phyloP scores from a whole-genome alignment of 2,329 filamentous ascomycete species.

The Colletotrichum plurivorum region DNA sequence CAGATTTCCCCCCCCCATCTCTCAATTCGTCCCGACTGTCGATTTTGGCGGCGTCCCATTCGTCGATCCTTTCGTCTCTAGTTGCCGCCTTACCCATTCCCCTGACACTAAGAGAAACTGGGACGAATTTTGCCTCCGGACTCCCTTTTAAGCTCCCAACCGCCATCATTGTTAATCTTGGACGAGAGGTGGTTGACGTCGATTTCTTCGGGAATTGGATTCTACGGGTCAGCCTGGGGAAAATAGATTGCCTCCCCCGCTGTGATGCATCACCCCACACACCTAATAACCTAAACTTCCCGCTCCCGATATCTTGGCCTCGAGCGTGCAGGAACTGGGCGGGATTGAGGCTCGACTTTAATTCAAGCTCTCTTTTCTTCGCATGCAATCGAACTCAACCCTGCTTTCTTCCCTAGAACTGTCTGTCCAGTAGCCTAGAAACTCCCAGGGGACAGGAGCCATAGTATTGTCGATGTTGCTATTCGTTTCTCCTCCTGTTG shows the following conservation, averaged over 20 bases:
- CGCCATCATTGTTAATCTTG: too few relatives aligned
- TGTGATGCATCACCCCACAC: neutral
- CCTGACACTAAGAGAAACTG: neutral
- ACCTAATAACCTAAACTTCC: neutral
- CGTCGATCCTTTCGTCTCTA: constrained; percentile 29
- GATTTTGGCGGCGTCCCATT: constrained; percentile 21
- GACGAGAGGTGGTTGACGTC: too few relatives aligned
- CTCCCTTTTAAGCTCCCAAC: neutral
- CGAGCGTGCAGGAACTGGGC: constrained; percentile 10
- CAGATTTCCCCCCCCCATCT: too few relatives aligned
- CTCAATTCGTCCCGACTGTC: constrained; percentile 27
- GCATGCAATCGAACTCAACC: neutral
- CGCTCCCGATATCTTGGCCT: constrained; percentile 7
- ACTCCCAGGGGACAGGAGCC: too few relatives aligned
- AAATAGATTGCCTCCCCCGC: neutral
- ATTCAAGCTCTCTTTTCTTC: neutral
- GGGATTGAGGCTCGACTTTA: neutral
- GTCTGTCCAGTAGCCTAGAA: too few relatives aligned
- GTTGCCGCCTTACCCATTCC: constrained; percentile 24
- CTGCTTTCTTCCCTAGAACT: too few relatives aligned
- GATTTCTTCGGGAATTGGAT: too few relatives aligned
- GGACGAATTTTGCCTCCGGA: neutral
- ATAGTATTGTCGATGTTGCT: too few relatives aligned
- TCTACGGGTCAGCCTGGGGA: neutral
- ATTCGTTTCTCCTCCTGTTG: too few relatives aligned